Evolutionary conservation across 139 green algal species (phyloP), one percentile per base, ranked within the genome.

Genomic region (Chlamydomonas schloesseri): DNA sequence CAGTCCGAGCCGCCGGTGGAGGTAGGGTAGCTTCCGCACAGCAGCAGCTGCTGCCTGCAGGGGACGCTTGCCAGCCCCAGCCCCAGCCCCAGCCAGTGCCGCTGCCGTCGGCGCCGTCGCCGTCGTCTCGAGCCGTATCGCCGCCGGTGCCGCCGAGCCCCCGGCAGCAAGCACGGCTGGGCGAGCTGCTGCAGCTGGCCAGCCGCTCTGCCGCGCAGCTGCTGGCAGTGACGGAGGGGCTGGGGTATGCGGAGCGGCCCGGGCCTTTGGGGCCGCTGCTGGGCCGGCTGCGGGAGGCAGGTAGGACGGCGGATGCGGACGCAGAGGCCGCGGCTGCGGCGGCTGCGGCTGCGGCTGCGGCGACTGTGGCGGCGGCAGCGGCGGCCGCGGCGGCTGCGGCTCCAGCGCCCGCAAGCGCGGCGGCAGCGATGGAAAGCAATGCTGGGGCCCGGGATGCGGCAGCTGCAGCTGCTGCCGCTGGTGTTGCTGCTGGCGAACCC

Each of bases 141-240:
- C 57, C 23, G 34, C 8, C 23, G 42, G 42, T 8, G 42, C 6
- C 42, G 6, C 42, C 42, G 6, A 50, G 42, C 42, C 42, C 42
- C 0, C 34, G 28, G 34, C 34, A 71, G 57, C 34, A 57, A 1
- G 34, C 23, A 9, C 21, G 57, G 6, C 36, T 82, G 15, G 76
- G 73, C 60, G 76, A 62, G 13, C 37, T 83, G 58, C 67, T 73
- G 76, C 60, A 46, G 34, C 60, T 62, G 26, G 60, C 76, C 3
- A 37, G 76, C 3, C 14, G 15, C 36, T 31, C 65, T 3, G 36
- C 62, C 5, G 31, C 37, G 11, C 31, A 73, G 60, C 21, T 83
- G 37, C 60, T 83, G 37, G 47, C 28, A 0, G 62, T 26, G 4
- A 62, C 76, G 37, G 60, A n/a, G 37, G 37, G 37, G 9, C 37